Evolutionary conservation across 768 basidiomycete genomes (phyloP), one percentile per base, ranked within the genome.

Genomic region (Rhodotorula paludigena): DNA sequence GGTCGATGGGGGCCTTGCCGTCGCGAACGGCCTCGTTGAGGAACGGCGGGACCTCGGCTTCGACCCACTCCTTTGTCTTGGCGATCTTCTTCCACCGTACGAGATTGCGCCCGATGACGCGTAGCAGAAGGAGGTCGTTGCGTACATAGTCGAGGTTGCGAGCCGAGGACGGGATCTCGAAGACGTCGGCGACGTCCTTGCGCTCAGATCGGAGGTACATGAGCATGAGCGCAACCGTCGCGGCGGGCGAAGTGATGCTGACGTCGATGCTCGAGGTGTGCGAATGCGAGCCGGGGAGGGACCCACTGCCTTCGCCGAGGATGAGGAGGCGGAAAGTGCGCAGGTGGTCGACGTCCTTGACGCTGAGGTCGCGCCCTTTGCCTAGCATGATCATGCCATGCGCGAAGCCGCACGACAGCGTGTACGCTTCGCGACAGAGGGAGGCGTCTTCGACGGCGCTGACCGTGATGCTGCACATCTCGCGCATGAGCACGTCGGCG

Each of bases 361-460:
- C 87, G 86, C 14, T 83, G 82, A 0, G 85, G 82, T 30, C 73
- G 6, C 77, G 75, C 3, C 96, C 93, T 73, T 86, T 87, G 11
- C 90, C 93, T 23, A 98, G 84, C 88, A 97, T 94, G 78, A 94
- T 88, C 86, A 96, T 89, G 9, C 96, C 96, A 75, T 96, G 96
- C 1, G 90, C 87, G 38, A 96, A 83, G 15, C 90, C 90, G 5
- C 91, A 86, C 4, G 90, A 84, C 70, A 90, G 87, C 0, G 92
- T 89, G 76, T 97, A 98, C 2, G 92, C 87, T 76, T 98, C 96
- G 45, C 90, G 85, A 76, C 92, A 87, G 71, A 93, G 91, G 71
- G 87, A 88, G 75, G 86, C 90, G 48, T 89, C 81, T 71, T 94
- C 91, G 3, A 89, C 86, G 58, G 87, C 87, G 10, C 86, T 84